These are phyloP conservation scores for Dioscorea dumetorum DNA, from an alignment of 106 monocot species.

Conservation along the genomic window DNA sequence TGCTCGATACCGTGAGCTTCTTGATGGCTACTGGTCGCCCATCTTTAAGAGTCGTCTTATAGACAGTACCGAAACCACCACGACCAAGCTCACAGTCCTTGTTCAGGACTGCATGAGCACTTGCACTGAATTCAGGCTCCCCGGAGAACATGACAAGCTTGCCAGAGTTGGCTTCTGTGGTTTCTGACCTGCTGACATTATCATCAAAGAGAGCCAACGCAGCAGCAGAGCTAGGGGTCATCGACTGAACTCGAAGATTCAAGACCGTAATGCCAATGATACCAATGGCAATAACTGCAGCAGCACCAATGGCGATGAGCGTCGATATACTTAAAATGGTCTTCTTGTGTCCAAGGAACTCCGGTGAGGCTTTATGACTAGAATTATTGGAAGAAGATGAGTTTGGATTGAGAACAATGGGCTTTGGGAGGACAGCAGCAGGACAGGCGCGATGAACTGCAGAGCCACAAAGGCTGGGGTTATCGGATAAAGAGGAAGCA, in stretches of 20 bases:
- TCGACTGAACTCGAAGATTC: constrained; percentile 48
- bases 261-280: constrained; percentile 62
- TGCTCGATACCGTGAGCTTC: constrained; percentile 76
- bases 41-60: constrained; percentile 58
- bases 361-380: background rate
- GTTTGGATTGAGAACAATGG: constrained; percentile 57
- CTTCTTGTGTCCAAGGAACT: constrained; percentile 49
- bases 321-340: constrained; percentile 84
- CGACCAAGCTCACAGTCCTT: constrained; percentile 92
- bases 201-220: constrained; percentile 48
- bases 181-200: constrained; percentile 59
- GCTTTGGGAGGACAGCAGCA: constrained; percentile 45
- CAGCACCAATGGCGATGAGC: constrained; percentile 73
- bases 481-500: constrained; percentile 46
- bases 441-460: constrained; percentile 36
- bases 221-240: constrained; percentile 29
- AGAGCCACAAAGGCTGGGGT: constrained; percentile 54
- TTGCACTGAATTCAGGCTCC: constrained; percentile 62
- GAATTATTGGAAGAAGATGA: constrained; percentile 27
- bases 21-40: constrained; percentile 79
- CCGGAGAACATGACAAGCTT: constrained; percentile 85
- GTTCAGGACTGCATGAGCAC: constrained; percentile 69
- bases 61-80: constrained; percentile 83
- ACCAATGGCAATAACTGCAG: constrained; percentile 59
- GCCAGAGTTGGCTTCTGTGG: constrained; percentile 59